Conservation (phyloP, 441 rosid genomes). For the Erodium moschatum region DNA sequence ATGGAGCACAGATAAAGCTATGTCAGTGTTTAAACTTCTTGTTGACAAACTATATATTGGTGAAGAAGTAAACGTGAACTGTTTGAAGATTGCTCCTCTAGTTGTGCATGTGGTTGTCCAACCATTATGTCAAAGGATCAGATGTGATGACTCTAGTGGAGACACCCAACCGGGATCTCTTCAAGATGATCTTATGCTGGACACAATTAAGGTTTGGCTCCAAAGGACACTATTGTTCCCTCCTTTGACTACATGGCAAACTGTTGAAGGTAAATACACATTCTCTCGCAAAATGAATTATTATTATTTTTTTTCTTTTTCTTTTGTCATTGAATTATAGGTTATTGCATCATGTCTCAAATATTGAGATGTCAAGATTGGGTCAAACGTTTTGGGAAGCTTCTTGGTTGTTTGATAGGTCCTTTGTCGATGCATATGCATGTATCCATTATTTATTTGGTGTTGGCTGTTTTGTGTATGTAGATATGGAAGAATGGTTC, state of each 20-base stretch:
- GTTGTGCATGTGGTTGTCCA: slow-evolving; percentile 44
- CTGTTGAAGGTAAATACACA: slow-evolving; percentile 45
- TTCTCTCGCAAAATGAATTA: neutral
- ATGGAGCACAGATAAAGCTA: slow-evolving; percentile 67
- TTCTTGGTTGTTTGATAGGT: slow-evolving; percentile 4
- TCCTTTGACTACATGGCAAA: slow-evolving; percentile 55
- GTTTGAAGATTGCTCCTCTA: slow-evolving; percentile 67
- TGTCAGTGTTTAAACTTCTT: slow-evolving; percentile 44
- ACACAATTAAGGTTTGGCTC: slow-evolving; percentile 58
- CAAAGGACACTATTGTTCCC: slow-evolving; percentile 56
- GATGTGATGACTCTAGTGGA: slow-evolving; percentile 26
- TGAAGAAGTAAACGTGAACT: slow-evolving; percentile 52
- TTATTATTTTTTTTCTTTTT: neutral
- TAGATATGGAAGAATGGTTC: slow-evolving; percentile 89
- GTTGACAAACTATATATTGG: slow-evolving; percentile 66
- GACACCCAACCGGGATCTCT: slow-evolving; percentile 24
- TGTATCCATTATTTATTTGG: neutral
- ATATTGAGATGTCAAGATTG: neutral
- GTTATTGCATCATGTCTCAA: neutral
- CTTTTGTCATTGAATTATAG: neutral
- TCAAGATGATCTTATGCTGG: slow-evolving; percentile 38
- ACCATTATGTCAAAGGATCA: slow-evolving; percentile 33
- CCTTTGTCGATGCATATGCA: slow-evolving; percentile 3
- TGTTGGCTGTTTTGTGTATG: slow-evolving; percentile 16
- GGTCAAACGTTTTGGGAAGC: neutral